Conservation (phyloP, 495 filamentous ascomycete species). For the Bacidia rubella region DNA sequence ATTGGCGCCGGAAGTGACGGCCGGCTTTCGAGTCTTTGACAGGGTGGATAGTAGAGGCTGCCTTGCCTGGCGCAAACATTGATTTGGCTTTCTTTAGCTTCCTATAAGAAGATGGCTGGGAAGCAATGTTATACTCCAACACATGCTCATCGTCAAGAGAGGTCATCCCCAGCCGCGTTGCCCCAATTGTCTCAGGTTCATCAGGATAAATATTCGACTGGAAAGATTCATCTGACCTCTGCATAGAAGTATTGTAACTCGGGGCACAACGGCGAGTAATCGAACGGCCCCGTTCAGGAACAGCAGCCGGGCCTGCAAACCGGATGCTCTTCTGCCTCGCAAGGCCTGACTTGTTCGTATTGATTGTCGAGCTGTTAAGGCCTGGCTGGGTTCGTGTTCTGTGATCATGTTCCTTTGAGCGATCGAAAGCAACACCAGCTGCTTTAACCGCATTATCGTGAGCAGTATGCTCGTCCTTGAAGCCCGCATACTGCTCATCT, state of each 20-base stretch:
- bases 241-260: not conserved
- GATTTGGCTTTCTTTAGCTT: slow-evolving; percentile 61
- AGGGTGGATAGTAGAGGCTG: slow-evolving; percentile 21
- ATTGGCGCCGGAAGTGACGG: slow-evolving; percentile 12
- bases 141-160: not conserved
- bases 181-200: not conserved
- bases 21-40: slow-evolving; percentile 3
- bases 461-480: slow-evolving; percentile 40
- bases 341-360: slow-evolving; percentile 4
- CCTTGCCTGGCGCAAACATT: slow-evolving; percentile 46
- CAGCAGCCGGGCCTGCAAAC: slow-evolving; percentile 33
- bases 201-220: slow-evolving; percentile 21
- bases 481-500: slow-evolving; percentile 21
- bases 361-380: not conserved
- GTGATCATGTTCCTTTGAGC: slow-evolving; percentile 33
- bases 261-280: slow-evolving; percentile 13
- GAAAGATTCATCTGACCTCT: not conserved
- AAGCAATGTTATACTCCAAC: slow-evolving; percentile 47
- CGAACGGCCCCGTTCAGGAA: slow-evolving; percentile 14
- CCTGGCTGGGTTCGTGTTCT: not conserved
- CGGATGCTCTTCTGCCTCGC: slow-evolving; percentile 38
- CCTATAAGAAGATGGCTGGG: slow-evolving; percentile 60
- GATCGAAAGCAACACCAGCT: slow-evolving; percentile 50
- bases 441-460: slow-evolving; percentile 52
- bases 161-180: not conserved